A percentile compares a stretch with the other conserved stretches of the same genome.
Evolutionary conservation across 352 stramenopile species (phyloP).

Genomic region (Pelagophyceae sp.): DNA sequence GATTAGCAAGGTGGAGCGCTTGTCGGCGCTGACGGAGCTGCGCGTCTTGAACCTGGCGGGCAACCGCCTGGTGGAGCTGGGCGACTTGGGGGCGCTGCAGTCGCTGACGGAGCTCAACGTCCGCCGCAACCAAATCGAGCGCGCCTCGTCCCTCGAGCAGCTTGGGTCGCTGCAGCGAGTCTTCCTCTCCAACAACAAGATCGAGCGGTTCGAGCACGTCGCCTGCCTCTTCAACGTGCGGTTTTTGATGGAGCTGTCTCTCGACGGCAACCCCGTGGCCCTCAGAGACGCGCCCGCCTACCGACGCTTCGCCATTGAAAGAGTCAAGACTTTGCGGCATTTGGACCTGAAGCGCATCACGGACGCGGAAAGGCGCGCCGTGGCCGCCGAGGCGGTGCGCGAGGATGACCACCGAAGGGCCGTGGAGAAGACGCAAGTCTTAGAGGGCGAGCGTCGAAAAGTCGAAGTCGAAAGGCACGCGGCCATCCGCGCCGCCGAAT

Average conservation of each 20-base stretch:
- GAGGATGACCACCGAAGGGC: background rate
- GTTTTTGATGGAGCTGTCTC: constrained; percentile 62
- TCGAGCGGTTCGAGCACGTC: constrained; percentile 58
- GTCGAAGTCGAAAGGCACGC: background rate
- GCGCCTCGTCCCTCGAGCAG: constrained; percentile 49
- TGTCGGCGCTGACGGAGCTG: constrained; percentile 67
- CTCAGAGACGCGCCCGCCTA: constrained; percentile 47
- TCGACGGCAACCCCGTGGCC: constrained; percentile 68
- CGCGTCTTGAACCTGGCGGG: constrained; percentile 78
- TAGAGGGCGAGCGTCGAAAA: background rate
- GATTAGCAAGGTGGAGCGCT: constrained; percentile 68
- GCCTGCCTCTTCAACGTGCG: constrained; percentile 53
- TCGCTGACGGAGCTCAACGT: constrained; percentile 79
- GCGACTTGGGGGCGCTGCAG: constrained; percentile 62
- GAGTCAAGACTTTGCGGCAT: constrained; percentile 62
- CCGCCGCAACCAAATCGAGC: constrained; percentile 60
- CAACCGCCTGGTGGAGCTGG: constrained; percentile 61
- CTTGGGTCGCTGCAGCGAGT: constrained; percentile 66
- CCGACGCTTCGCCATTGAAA: constrained; percentile 54
- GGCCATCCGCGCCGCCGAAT: constrained; percentile 5
- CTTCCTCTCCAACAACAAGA: constrained; percentile 78
- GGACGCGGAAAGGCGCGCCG: constrained; percentile 54
- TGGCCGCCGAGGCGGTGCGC: background rate
- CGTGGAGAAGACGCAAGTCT: background rate
- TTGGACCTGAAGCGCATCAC: constrained; percentile 66